These are phyloP conservation scores for Hyphopichia buzzinii DNA, from an alignment of 1,139 yeast species.

Conservation along the genomic window DNA sequence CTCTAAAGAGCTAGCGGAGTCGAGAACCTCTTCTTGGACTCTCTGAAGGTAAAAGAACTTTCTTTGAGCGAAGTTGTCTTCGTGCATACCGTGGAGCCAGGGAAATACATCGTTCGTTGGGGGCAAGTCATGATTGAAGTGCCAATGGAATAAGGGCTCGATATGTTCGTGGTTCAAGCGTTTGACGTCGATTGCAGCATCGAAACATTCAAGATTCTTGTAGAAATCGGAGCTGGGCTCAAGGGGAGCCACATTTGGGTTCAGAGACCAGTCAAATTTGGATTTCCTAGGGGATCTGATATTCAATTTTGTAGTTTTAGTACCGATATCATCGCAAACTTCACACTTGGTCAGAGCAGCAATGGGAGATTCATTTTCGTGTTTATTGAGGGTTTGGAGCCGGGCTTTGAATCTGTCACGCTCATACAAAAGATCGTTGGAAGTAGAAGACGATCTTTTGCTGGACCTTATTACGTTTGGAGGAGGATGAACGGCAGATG, in stretches of 20 bases:
- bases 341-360: conserved; percentile 34
- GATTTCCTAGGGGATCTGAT: conserved; percentile 8
- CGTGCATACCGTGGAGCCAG: conserved; percentile 80
- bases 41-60: conserved; percentile 37
- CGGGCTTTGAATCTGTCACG: conserved; percentile 46
- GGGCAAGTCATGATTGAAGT: conserved; percentile 59
- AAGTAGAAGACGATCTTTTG: conserved; percentile 42
- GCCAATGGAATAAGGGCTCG: conserved; percentile 38
- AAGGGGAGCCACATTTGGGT: conserved; percentile 21
- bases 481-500: no score
- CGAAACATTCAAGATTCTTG: conserved; percentile 5
- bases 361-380: conserved; percentile 3
- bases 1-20: conserved; percentile 24
- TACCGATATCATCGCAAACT: conserved; percentile 37
- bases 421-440: conserved; percentile 43
- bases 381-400: conserved; percentile 31
- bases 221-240: conserved; percentile 22
- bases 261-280: not conserved
- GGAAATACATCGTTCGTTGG: conserved; percentile 74
- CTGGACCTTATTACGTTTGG: conserved; percentile 7
- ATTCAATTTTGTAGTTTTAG: conserved; percentile 39
- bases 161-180: conserved; percentile 28
- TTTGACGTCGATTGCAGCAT: conserved; percentile 16
- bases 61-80: conserved; percentile 50
- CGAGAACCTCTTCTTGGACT: conserved; percentile 8